Base-by-base conservation (phyloP, 176 grass and related monocot species). In the Raddia distichophylla region DNA sequence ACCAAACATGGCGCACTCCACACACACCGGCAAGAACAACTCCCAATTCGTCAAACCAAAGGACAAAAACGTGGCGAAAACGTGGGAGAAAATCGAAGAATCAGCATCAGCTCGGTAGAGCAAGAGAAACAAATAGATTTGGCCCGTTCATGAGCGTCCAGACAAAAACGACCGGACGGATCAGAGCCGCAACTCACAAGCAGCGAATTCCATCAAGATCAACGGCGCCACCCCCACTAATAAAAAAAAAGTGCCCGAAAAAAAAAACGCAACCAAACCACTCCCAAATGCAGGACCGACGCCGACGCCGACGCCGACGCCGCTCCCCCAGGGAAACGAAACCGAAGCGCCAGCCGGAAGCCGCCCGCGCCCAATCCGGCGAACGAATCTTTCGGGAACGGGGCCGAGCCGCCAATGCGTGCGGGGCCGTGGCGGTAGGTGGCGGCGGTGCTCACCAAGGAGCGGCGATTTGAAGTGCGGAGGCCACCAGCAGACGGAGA, bases 401-500 rank as follows among this genome's bases (percentile, higher is more conserved):
- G 76, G 51, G 56, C 9, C 8, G 76, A 60, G 56, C 9, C 8
- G 54, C 53, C 68, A 89, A 79, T 86, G 79, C n/a, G 80, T 20
- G 57, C 16, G 43, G 37, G 3, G 37, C 37, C 37, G 4, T 40
- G 37, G 44, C 14, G 47, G 59, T 69, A 32, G 69, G 60, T 76
- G 47, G 64, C 46, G 8, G 2, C 46, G 8, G 2, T 32, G 60
- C 40, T 37, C 67, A 78, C 85, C 87, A 19, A 94, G 87, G 64
- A 87, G 79, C 12, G 93, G 85, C 52, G 93, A 90, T 64, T 94
- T 91, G 84, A 89, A 89, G 81, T 87, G 81, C 34, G 87, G 81
- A 50, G 89, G 83, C 89, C 94, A 91, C 87, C 89, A 93, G 70
- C 94, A 97, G 47, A 85, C 66, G 55, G 82, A 91, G 74, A 94